Conservation (phyloP, 108 stramenopile genomes). For the Bacterosira constricta region DNA sequence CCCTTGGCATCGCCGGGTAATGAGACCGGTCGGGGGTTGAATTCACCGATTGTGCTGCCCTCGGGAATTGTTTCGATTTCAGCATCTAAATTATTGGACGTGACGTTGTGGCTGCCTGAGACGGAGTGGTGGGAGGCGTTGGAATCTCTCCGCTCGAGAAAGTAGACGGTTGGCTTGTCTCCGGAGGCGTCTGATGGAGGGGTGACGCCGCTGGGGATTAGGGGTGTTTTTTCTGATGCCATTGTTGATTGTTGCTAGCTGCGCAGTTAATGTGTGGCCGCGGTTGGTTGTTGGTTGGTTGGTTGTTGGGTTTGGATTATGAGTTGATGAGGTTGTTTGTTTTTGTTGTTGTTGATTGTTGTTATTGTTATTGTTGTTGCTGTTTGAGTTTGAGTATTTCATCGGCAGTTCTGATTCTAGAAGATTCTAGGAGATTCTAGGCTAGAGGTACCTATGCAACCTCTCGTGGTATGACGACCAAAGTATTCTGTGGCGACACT, state of each 20-base stretch:
- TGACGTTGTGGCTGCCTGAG: background rate
- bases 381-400: too few relatives aligned
- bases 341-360: too few relatives aligned
- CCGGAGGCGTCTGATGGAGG: constrained; percentile 30
- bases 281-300: too few relatives aligned
- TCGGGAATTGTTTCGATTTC: constrained; percentile 57
- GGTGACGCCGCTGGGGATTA: constrained; percentile 13
- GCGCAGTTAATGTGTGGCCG: too few relatives aligned
- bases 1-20: background rate
- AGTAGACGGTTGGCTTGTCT: constrained; percentile 45
- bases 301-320: too few relatives aligned
- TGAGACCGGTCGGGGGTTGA: constrained; percentile 43
- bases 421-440: too few relatives aligned
- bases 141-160: constrained; percentile 34
- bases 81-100: constrained; percentile 11
- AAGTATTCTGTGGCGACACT: too few relatives aligned
- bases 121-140: background rate
- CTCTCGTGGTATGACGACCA: too few relatives aligned
- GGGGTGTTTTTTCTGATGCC: constrained; percentile 41
- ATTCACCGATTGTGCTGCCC: constrained; percentile 47
- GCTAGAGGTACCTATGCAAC: too few relatives aligned
- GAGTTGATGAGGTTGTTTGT: too few relatives aligned
- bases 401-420: too few relatives aligned
- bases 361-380: too few relatives aligned
- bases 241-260: constrained; percentile 30